Base-by-base conservation (phyloP, 805 yeast species). In the Candida broadrunensis region DNA sequence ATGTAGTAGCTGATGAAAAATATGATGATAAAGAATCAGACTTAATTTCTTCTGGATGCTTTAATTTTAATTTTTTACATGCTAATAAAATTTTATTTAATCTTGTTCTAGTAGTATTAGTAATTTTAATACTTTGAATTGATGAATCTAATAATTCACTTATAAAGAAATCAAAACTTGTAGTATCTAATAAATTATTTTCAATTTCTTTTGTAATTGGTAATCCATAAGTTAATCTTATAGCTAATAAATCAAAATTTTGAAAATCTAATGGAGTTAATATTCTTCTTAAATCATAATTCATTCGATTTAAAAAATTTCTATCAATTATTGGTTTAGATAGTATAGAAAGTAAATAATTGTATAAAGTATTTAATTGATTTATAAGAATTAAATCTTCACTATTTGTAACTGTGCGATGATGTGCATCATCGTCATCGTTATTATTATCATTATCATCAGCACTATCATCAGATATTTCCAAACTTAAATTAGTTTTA, bases 251-350 rank as follows among this genome's bases (percentile, higher is more conserved):
- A 45, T 85, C 83, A 35, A 91, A 63, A 43, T 86, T 87, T 2
- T 78, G 76, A 42, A 78, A 71, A 60, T 90, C 97, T 3, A 91
- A 75, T 1, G 82, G 78, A 3, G 88, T 88, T 19, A 90, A 67
- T 21, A 85, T 73, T 43, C 81, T 83, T 17, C 97, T 67, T 29
- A 91, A 64, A 54, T 91, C 98, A 52, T 85, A 88, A 52, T 88
- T 88, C 53, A 85, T 83, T 42, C 95, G 70, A 45, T 78, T 76
- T 38, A 72, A 67, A 56, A 86, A 90, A 26, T 84, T 80, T 47
- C 80, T 78, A 8, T 75, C 68, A 29, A 91, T 79, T 47, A 85
- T 86, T 1, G 88, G 84, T 54, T 84, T 81, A n/a, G 95, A 85
- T 30, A 93, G 63, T 0, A 93, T 85, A 0, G 95, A 80, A n/a